phyloP scores from a whole-genome alignment of 257 asterid species.

The Jacaranda mimosifolia region DNA sequence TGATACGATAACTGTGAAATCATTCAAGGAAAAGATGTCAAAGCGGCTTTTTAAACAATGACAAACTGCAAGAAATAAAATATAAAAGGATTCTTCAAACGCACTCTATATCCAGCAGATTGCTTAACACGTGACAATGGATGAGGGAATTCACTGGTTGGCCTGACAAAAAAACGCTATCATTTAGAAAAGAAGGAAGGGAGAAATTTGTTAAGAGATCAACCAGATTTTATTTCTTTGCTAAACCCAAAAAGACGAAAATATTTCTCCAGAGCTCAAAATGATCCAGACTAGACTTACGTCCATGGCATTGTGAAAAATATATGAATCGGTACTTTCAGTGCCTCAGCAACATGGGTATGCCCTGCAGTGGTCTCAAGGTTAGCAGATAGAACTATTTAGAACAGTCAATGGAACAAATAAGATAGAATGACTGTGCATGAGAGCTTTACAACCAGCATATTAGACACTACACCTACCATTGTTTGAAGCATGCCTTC shows the following conservation, averaged over 20 bases:
- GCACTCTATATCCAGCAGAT: conserved; percentile 93
- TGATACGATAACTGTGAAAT: conserved; percentile 93
- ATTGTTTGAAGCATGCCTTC: neutral
- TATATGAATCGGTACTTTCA: conserved; percentile 86
- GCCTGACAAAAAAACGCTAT: conserved; percentile 61
- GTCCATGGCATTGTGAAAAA: conserved; percentile 99
- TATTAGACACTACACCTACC: neutral
- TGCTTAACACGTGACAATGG: conserved; percentile 98
- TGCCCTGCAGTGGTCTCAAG: conserved; percentile 69
- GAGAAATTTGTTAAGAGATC: neutral
- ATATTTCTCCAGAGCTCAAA: conserved; percentile 23
- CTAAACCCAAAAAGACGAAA: conserved; percentile 35
- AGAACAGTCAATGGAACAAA: conserved; percentile 6
- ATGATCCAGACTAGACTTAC: conserved; percentile 63
- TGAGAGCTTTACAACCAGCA: conserved; percentile 3
- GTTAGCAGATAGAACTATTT: conserved; percentile 31
- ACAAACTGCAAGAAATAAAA: conserved; percentile 30
- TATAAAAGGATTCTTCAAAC: conserved; percentile 41
- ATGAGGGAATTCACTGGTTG: conserved; percentile 98
- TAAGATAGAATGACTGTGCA: neutral
- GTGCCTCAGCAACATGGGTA: conserved; percentile 93
- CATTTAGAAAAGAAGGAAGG: conserved; percentile 26
- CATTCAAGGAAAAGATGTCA: conserved; percentile 46
- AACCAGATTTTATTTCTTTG: conserved; percentile 27
- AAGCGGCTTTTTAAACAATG: conserved; percentile 21